phyloP scores from a whole-genome alignment of 1,284 basidiomycete species.

The Heterobasidion occidentale region DNA sequence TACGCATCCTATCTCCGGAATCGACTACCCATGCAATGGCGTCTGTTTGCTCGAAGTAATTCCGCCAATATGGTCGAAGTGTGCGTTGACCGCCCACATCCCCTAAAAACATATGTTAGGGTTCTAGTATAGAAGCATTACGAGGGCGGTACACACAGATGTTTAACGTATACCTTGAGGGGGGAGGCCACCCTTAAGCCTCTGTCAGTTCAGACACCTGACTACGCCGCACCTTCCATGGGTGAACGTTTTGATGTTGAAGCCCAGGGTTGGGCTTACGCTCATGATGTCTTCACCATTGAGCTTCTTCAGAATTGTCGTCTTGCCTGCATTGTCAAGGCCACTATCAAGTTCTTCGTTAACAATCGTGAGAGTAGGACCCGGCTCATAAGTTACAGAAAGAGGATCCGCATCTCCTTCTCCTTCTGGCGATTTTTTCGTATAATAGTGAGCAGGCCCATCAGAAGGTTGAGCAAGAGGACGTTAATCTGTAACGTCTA shows the following conservation, averaged over 20 bases:
- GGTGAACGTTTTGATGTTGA: constrained; percentile 96
- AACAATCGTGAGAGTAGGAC: not conserved
- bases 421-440: constrained; percentile 94
- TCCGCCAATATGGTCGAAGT: constrained; percentile 95
- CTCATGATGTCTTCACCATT: constrained; percentile 84
- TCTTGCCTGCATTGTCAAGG: constrained; percentile 99
- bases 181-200: not conserved
- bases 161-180: constrained; percentile 79
- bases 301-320: constrained; percentile 93
- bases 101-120: constrained; percentile 45
- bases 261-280: constrained; percentile 93
- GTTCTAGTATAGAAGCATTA: not conserved
- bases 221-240: constrained; percentile 71
- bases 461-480: constrained; percentile 17
- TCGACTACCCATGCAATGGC: constrained; percentile 99
- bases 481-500: not conserved
- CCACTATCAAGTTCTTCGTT: constrained; percentile 46
- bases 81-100: constrained; percentile 97
- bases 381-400: constrained; percentile 53
- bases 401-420: constrained; percentile 92
- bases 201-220: not conserved
- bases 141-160: constrained; percentile 53
- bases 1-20: constrained; percentile 83
- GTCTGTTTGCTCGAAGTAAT: constrained; percentile 99
- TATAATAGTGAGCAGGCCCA: constrained; percentile 96